Evolutionary conservation across 352 stramenopile species (phyloP).

Genomic region (Thraustotheca clavata): DNA sequence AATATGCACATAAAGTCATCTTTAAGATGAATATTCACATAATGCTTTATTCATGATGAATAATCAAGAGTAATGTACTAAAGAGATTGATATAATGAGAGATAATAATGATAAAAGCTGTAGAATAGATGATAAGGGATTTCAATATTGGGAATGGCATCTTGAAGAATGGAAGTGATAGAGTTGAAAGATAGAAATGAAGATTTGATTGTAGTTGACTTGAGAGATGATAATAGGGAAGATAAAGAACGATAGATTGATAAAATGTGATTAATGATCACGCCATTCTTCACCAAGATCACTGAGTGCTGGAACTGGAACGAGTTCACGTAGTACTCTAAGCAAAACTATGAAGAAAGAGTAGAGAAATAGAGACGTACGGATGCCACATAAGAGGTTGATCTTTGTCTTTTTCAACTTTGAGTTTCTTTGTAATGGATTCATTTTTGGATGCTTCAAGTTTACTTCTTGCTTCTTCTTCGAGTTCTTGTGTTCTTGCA

Average conservation of each 20-base stretch:
- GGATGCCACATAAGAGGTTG: conserved; percentile 74
- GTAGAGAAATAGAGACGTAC: conserved; percentile 31
- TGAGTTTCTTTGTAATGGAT: conserved; percentile 36
- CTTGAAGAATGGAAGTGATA: too few relatives aligned
- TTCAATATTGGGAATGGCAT: too few relatives aligned
- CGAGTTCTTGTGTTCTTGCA: conserved; percentile 57
- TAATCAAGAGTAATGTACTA: too few relatives aligned
- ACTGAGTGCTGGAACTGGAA: conserved; percentile 69
- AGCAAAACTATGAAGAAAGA: not conserved
- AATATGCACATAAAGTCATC: too few relatives aligned
- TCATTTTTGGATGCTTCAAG: conserved; percentile 57
- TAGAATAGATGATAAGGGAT: too few relatives aligned
- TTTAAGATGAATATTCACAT: too few relatives aligned
- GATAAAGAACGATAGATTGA: not conserved
- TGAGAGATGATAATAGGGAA: not conserved
- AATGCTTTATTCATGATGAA: too few relatives aligned
- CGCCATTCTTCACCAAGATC: conserved; percentile 76
- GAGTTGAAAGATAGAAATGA: too few relatives aligned
- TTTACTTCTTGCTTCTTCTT: conserved; percentile 52
- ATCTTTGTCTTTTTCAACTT: conserved; percentile 49
- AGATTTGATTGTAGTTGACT: not conserved
- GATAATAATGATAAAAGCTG: too few relatives aligned
- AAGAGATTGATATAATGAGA: too few relatives aligned
- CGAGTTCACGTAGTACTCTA: conserved; percentile 65
- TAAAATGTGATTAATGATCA: conserved; percentile 39